Base-by-base conservation (phyloP, 1,284 basidiomycete genomes). In the Trametes pubescens region DNA sequence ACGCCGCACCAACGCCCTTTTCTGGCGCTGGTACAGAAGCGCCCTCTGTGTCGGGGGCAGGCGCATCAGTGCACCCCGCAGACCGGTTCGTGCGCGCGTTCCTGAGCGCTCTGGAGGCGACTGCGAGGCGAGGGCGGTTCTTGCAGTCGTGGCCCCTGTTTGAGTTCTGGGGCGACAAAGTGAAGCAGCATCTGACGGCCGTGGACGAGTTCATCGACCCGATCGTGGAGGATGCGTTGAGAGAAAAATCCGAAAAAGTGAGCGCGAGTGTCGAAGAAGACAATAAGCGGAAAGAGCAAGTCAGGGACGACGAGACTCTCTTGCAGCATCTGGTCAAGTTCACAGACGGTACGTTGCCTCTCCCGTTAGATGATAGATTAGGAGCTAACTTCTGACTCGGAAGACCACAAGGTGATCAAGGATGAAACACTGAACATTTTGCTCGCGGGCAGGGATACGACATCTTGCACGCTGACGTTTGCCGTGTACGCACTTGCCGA, bases 191-290 rank as follows among this genome's bases (percentile, higher is more conserved):
- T 21, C 82, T 86, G 81, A 76, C 79, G 58, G 69, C 81, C 5
- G 81, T 88, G 22, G 80, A 82, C 51, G 78, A 77, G 1, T 86
- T 81, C 61, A 75, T 86, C 4, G 82, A 84, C 55, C 85, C 84
- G 1, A 82, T 87, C 48, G 69, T 86, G 4, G 66, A 78, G 44
- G 79, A 81, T 32, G 84, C 84, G 3, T 71, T 86, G 18, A 69
- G 71, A 52, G 78, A 79, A 68, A 75, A 77, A 46, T 62, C 63
- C 24, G 60, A 65, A 44, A 51, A 59, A 54, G 46, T 21, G n/a
- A 16, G 18, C 4, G 29, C 40, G 24, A 53, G 55, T 3, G 37
- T 35, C 48, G 35, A 49, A 52, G 21, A 38, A 26, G 43, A 46
- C 43, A 64, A 75, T 66, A 71, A 73, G 57, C 64, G 72, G 70